Evolutionary conservation across 176 grass and related monocot genomes (phyloP), one percentile per base, ranked within the genome.

Genomic region (Neostapfia colusana): DNA sequence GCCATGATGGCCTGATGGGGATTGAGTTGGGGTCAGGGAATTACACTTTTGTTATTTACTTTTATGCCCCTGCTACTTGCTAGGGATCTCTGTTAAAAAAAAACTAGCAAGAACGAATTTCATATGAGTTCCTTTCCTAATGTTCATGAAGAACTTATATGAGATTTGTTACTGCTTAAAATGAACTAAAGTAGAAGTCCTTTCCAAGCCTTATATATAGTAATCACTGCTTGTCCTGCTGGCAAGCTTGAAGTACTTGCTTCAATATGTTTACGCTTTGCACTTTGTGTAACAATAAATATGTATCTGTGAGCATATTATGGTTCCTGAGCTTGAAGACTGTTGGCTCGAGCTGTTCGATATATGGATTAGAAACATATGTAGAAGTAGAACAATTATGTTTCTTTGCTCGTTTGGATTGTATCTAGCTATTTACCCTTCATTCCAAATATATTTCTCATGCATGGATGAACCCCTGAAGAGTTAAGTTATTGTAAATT

Each of bases 1-100:
- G n/a, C n/a, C n/a, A n/a, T n/a, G n/a, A n/a, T n/a, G n/a, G n/a
- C n/a, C n/a, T n/a, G n/a, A n/a, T n/a, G n/a, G n/a, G n/a, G n/a
- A n/a, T n/a, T n/a, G n/a, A n/a, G n/a, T n/a, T n/a, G n/a, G n/a
- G n/a, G n/a, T n/a, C n/a, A n/a, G n/a, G n/a, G n/a, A n/a, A n/a
- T n/a, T n/a, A n/a, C n/a, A n/a, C n/a, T n/a, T n/a, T n/a, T n/a
- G n/a, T n/a, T n/a, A n/a, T n/a, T n/a, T n/a, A n/a, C n/a, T n/a
- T n/a, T 64, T 71, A 35, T 78, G 74, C 44, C 67, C 66, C 53
- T 77, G 44, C 44, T 54, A 23, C 60, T 74, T 69, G 23, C 42
- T 83, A 23, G 28, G 36, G 11, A n/a, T 45, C 45, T 75, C 49
- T 46, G 24, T 65, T 14, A 41, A 9, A 50, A 31, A 31, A 6